phyloP scores from a whole-genome alignment of 2,329 filamentous ascomycete genomes.

The Trichoderma sp. region DNA sequence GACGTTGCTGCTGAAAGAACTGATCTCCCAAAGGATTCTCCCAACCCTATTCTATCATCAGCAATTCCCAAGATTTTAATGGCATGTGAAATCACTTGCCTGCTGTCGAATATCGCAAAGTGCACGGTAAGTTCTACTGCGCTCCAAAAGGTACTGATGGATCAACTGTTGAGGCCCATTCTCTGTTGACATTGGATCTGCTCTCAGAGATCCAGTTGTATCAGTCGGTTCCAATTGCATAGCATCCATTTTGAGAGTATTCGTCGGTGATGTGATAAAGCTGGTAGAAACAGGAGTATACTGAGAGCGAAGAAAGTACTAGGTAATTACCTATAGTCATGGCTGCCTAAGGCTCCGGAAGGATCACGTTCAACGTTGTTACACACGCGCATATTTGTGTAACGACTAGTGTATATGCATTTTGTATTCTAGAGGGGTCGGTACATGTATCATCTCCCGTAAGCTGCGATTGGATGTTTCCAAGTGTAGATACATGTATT shows the following conservation, averaged over 20 bases:
- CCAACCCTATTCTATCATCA: background rate
- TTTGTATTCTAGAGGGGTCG: background rate
- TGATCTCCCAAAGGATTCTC: background rate
- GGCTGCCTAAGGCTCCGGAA: background rate
- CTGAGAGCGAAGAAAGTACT: background rate
- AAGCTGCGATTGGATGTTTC: background rate
- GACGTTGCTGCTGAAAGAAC: background rate
- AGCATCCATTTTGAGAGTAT: background rate
- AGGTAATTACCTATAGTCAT: background rate
- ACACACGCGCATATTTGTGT: background rate
- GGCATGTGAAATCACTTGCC: background rate
- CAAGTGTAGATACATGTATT: background rate
- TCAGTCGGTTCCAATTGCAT: background rate
- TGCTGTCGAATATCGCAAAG: background rate
- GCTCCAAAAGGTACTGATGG: background rate
- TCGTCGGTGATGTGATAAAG: background rate
- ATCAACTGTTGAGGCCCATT: background rate
- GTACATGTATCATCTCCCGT: background rate
- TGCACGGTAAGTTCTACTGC: background rate
- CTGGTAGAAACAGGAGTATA: background rate
- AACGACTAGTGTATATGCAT: background rate
- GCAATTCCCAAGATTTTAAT: background rate
- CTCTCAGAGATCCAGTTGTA: background rate
- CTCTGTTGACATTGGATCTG: background rate
- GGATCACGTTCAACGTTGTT: background rate